Evolutionary conservation across 2,329 filamentous ascomycete species (phyloP), one percentile per base, ranked within the genome.

Genomic region (Penicillium expansum): DNA sequence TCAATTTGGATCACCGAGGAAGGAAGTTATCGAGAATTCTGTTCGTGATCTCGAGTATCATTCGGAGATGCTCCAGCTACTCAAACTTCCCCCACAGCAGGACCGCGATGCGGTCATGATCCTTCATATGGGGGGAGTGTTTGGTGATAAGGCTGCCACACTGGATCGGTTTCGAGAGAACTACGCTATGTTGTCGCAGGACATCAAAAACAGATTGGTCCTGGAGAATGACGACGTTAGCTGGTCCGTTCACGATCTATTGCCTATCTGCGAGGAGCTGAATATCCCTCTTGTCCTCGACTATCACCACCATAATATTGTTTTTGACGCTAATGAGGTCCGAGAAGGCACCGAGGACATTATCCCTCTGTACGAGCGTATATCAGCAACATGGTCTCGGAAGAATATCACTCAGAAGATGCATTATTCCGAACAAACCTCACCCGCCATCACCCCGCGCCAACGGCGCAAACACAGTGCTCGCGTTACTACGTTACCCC

Each of bases 161-260:
- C 76, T 96, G 5, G 82, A 88, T 55, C 84, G 92, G 2, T 96
- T 96, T 72, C 82, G 88, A 24, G 76, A 86, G 49, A 92, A 92
- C 61, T 96, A 96, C 62, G 77, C 77, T 1, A 80, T 71, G 1
- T 74, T 95, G 0, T 83, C 89, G 0, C 80, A 85, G 4, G 82
- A 85, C 3, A 79, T 97, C 61, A 96, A 94, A 74, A 84, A 85
- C 5, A 84, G 93, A 0, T 76, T 97, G 0, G 93, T 97, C 0
- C 79, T 97, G 18, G 93, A 97, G 71, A 97, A 97, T 62, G 93
- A 97, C 73, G 93, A 97, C 70, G 90, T 97, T 1, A 86, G 86
- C 37, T 97, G 91, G 89, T 88, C 85, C n/a, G 90, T 96, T 0
- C 92, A 97, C 66, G 92, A 97, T 67, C 77, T 97, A 6, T 79